Base-by-base conservation (phyloP, 169 alveolate genomes). In the Eimeria necatrix region DNA sequence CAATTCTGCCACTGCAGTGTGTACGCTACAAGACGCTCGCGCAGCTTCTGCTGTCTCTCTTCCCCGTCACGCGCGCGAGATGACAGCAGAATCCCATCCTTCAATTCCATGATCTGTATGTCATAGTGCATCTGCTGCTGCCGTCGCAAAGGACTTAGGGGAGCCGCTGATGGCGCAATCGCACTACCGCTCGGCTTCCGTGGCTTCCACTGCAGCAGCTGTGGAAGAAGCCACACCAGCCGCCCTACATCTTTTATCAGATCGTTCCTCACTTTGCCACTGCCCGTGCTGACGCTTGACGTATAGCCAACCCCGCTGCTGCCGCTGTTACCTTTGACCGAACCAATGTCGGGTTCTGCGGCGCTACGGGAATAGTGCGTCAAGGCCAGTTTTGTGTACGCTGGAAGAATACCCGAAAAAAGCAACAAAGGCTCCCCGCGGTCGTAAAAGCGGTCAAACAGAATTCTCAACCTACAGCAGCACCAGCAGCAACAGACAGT, bases 351-450 rank as follows among this genome's bases (percentile, higher is more conserved):
- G 41, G 92, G 70, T 60, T 85, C 92, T 26, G 92, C 4, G 49
- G 81, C 81, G 81, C 61, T 85, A 60, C 92, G 92, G 76, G 73
- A 53, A 20, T 85, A 78, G 60, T 85, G 92, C 16, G 92, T 85
- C 49, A 41, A 60, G 16, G 92, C 92, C 46, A 85, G 51, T 18
- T 85, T 85, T 46, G 92, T 59, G 56, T 85, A 85, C 20, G 92
- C 92, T n/a, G 92, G 92, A 41, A 85, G 51, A 60, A 85, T 85
- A 20, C 48, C 18, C 0, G 92, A 59, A 46, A 85, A 85, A 4
- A 85, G 92, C 92, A 85, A 60, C 53, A 85, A 78, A 59, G 92
- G 92, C 80, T 85, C 92, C 60, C 92, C 92, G 49, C 92, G 92
- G 92, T 85, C 92, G 49, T 85, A 78, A 12, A 85, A 71, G 20